Percentiles rank a stretch among this genome's conserved stretches.
Evolutionary conservation across 257 asterid genomes (phyloP).

Genomic region (Fraxinus excelsior): DNA sequence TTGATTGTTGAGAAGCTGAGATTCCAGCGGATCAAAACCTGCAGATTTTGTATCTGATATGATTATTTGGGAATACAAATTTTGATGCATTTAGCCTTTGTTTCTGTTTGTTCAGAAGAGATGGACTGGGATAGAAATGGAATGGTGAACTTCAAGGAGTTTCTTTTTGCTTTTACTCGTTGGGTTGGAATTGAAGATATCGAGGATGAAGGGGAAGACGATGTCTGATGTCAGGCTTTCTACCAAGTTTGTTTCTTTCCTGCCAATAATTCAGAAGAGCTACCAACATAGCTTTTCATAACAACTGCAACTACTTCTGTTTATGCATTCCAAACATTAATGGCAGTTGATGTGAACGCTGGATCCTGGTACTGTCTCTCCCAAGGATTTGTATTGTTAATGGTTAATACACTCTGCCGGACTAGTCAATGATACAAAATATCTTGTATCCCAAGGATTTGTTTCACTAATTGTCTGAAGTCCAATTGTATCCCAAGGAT

Average conservation of each 20-base stretch:
- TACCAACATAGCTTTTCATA: no score
- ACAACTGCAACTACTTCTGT: neutral
- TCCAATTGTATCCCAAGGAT: no score
- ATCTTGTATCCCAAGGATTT: no score
- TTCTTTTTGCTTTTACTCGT: slow-evolving; percentile 81
- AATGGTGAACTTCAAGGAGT: slow-evolving; percentile 85
- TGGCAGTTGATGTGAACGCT: slow-evolving; percentile 10
- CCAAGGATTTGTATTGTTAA: slow-evolving; percentile 23
- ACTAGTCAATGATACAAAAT: no score
- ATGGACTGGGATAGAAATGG: slow-evolving; percentile 98
- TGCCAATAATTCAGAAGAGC: neutral
- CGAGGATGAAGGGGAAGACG: slow-evolving; percentile 49
- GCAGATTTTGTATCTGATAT: neutral
- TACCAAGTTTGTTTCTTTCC: neutral
- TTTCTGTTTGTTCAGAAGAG: slow-evolving; percentile 64
- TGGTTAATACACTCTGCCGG: slow-evolving; percentile 29
- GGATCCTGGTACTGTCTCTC: slow-evolving; percentile 6
- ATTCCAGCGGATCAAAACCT: neutral
- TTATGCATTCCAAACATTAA: neutral
- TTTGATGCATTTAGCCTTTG: neutral
- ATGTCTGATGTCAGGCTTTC: neutral
- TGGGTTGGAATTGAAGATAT: slow-evolving; percentile 87
- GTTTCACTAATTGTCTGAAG: no score
- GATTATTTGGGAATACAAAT: neutral
- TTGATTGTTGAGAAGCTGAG: neutral